These are phyloP conservation scores for Candida lessepsii DNA, from an alignment of 805 yeast species.

Conservation along the genomic window DNA sequence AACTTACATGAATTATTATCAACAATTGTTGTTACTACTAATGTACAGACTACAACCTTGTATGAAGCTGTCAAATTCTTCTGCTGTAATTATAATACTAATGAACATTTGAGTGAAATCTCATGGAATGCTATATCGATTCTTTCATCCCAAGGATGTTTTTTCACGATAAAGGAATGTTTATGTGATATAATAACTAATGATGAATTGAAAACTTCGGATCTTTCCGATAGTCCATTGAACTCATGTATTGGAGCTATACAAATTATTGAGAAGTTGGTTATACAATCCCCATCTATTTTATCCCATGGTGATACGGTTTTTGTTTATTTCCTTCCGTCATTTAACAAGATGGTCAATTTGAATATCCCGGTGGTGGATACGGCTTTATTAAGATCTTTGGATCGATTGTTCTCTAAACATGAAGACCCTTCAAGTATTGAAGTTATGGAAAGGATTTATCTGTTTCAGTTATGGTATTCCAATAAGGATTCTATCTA, in stretches of 20 bases:
- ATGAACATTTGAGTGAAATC: slow-evolving; percentile 31
- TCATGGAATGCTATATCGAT: slow-evolving; percentile 40
- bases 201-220: slow-evolving; percentile 10
- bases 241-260: slow-evolving; percentile 41
- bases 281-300: slow-evolving; percentile 18
- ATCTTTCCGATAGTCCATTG: slow-evolving; percentile 16
- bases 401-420: slow-evolving; percentile 39
- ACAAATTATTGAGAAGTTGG: slow-evolving; percentile 31
- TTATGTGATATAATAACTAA: slow-evolving; percentile 13
- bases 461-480: slow-evolving; percentile 44
- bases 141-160: slow-evolving; percentile 38
- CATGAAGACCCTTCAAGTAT: slow-evolving; percentile 18
- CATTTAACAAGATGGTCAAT: slow-evolving; percentile 28
- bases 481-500: slow-evolving; percentile 39
- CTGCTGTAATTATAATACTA: slow-evolving; percentile 42
- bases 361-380: slow-evolving; percentile 40
- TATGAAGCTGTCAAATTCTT: slow-evolving; percentile 41
- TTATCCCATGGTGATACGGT: slow-evolving; percentile 21
- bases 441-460: slow-evolving; percentile 17
- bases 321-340: slow-evolving; percentile 25
- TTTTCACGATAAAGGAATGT: slow-evolving; percentile 14
- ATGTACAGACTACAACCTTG: slow-evolving; percentile 42
- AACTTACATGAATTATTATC: slow-evolving; percentile 42
- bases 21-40: slow-evolving; percentile 44
- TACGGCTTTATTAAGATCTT: slow-evolving; percentile 38